Conservation (phyloP, 176 grass and related monocot genomes). For the Chloris gayana region DNA sequence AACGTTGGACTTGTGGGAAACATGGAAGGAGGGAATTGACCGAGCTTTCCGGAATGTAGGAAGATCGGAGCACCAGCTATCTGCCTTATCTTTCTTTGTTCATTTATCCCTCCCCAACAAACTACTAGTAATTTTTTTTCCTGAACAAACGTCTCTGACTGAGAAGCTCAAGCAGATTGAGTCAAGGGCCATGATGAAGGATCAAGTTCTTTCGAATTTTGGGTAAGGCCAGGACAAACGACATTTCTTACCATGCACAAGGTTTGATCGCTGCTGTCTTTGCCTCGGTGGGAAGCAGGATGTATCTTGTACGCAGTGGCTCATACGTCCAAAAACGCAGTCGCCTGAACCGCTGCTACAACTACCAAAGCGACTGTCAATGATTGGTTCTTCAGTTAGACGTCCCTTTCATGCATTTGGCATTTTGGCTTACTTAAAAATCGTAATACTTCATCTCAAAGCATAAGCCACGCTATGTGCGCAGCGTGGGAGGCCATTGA, state of each 20-base stretch:
- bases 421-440: not conserved
- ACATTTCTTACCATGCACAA: not conserved
- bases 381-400: not conserved
- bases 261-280: not conserved
- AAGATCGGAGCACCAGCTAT: not conserved
- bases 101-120: not conserved
- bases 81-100: not conserved
- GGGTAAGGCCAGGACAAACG: not conserved
- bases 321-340: not conserved
- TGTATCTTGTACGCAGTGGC: not conserved
- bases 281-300: not conserved
- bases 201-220: not conserved
- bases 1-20: no score
- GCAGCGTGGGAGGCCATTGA: not conserved
- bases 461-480: not conserved
- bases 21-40: not conserved
- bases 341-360: not conserved
- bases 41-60: not conserved
- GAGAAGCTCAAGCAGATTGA: not conserved
- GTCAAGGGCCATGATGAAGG: not conserved
- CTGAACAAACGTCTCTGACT: not conserved
- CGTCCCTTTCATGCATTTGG: not conserved
- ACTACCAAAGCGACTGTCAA: not conserved
- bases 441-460: not conserved
- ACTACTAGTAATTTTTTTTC: not conserved